phyloP scores from a whole-genome alignment of 371 early-diverging fungal species.

The Mucor circinelloides region DNA sequence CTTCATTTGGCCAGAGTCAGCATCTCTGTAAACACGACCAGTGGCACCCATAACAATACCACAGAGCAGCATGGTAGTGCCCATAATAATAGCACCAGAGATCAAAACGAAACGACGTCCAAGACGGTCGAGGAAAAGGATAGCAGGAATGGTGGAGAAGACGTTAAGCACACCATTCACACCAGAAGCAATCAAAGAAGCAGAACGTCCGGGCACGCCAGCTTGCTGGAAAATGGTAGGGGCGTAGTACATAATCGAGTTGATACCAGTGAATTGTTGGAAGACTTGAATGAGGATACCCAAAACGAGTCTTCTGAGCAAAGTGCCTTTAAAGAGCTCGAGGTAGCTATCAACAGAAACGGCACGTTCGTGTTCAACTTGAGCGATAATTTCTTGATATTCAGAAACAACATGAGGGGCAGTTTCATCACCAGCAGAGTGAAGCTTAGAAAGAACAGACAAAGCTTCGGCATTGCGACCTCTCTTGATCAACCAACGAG shows the following conservation, averaged over 20 bases:
- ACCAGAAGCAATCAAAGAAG: constrained; percentile 70
- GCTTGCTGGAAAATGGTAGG: constrained; percentile 72
- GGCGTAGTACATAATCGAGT: constrained; percentile 61
- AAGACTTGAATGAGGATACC: constrained; percentile 75
- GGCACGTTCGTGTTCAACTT: constrained; percentile 68
- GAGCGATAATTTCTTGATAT: constrained; percentile 73
- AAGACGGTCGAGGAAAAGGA: constrained; percentile 57
- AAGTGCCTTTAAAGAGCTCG: constrained; percentile 71
- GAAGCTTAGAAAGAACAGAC: constrained; percentile 73
- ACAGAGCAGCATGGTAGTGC: constrained; percentile 43
- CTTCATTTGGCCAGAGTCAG: constrained; percentile 16
- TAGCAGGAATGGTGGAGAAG: constrained; percentile 73
- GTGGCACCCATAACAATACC: constrained; percentile 50
- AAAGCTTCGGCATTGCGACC: constrained; percentile 80
- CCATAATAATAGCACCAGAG: constrained; percentile 49
- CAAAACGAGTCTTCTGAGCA: constrained; percentile 63
- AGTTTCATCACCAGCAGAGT: constrained; percentile 58
- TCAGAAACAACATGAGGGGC: constrained; percentile 69
- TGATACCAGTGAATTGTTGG: constrained; percentile 61
- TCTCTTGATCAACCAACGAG: constrained; percentile 57
- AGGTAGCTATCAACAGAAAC: constrained; percentile 67
- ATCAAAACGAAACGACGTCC: constrained; percentile 52
- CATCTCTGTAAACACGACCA: constrained; percentile 13
- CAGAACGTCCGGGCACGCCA: constrained; percentile 55
- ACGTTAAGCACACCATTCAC: constrained; percentile 77